phyloP scores from a whole-genome alignment of 2,329 filamentous ascomycete species.

The Elsinoe arachidis region DNA sequence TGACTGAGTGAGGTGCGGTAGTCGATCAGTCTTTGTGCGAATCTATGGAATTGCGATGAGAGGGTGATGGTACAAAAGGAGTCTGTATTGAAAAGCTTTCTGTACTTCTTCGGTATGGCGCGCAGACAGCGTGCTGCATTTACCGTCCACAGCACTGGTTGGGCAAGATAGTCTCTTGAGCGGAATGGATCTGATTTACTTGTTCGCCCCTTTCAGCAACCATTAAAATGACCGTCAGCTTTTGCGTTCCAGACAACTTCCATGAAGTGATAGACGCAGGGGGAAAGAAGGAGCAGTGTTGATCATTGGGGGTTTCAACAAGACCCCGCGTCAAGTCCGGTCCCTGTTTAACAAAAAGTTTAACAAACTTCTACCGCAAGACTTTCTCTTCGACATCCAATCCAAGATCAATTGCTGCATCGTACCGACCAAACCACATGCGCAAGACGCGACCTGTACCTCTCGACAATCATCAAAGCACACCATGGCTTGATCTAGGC shows the following conservation, averaged over 20 bases:
- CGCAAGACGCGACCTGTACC: no score
- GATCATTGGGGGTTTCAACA: no score
- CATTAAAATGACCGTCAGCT: background rate
- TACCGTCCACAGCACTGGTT: slow-evolving; percentile 4
- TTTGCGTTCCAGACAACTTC: no score
- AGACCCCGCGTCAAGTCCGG: no score
- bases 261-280: background rate
- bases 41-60: background rate
- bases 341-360: no score
- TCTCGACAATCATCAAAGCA: no score
- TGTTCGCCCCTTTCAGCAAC: background rate
- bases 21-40: background rate
- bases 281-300: no score
- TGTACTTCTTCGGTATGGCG: background rate
- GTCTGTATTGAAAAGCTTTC: background rate
- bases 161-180: slow-evolving; percentile 4
- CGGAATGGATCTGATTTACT: background rate
- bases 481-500: no score
- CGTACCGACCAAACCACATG: no score
- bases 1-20: background rate
- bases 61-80: background rate
- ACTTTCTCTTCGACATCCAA: no score
- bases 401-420: no score
- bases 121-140: slow-evolving; percentile 6
- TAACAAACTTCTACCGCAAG: no score